Percentiles rank a stretch among this genome's conserved stretches.
phyloP scores from a whole-genome alignment of 1,284 basidiomycete species.

The Trametes hirsuta region DNA sequence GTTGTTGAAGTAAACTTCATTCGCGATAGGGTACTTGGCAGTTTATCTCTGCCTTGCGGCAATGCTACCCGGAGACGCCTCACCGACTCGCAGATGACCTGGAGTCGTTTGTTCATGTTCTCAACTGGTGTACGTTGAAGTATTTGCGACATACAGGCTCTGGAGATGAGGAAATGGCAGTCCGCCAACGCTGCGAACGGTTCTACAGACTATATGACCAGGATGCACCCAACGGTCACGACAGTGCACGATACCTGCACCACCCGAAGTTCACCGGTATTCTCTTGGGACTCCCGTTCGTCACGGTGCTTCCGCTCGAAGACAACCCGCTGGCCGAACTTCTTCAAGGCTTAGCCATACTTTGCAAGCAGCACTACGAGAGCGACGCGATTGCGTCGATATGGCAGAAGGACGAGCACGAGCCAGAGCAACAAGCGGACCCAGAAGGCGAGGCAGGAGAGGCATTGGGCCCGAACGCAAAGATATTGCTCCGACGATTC shows the following conservation, averaged over 20 bases:
- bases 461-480: too few relatives aligned
- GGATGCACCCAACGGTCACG: too few relatives aligned
- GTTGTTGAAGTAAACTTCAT: neutral
- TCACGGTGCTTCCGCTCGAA: neutral
- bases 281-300: neutral
- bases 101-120: conserved; percentile 18
- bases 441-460: too few relatives aligned
- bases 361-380: neutral
- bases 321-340: neutral
- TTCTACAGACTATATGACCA: too few relatives aligned
- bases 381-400: neutral
- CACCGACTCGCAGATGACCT: conserved; percentile 19
- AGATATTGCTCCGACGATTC: too few relatives aligned
- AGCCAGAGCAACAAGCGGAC: too few relatives aligned
- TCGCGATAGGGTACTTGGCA: conserved; percentile 18
- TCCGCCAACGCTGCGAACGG: too few relatives aligned
- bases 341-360: neutral
- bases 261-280: too few relatives aligned
- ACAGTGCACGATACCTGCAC: too few relatives aligned
- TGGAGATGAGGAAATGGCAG: neutral
- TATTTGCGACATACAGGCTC: neutral
- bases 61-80: conserved; percentile 7
- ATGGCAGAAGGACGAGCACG: too few relatives aligned
- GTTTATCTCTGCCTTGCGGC: conserved; percentile 11
- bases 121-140: conserved; percentile 1